These are phyloP conservation scores for Phaseolus lunatus DNA, from an alignment of 306 rosid species.

Conservation along the genomic window DNA sequence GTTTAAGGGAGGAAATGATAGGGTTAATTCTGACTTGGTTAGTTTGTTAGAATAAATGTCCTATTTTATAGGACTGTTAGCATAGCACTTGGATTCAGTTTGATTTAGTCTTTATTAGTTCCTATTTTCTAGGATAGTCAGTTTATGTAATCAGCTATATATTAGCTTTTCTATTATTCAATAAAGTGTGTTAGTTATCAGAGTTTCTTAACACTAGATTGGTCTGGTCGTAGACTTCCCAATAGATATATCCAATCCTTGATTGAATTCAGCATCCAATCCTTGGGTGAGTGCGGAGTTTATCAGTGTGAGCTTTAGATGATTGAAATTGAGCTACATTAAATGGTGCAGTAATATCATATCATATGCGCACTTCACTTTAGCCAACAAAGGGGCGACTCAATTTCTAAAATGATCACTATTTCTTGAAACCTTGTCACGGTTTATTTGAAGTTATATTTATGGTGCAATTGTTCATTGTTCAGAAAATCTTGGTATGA, in stretches of 20 bases:
- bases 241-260: not conserved
- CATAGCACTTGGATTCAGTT: too few species aligned
- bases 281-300: not conserved
- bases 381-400: not conserved
- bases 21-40: too few species aligned
- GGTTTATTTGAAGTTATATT: conserved; percentile 12
- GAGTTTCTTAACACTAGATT: too few species aligned
- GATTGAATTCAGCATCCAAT: not conserved
- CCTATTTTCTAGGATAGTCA: too few species aligned
- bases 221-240: not conserved
- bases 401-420: not conserved
- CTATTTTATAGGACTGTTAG: too few species aligned
- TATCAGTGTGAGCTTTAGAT: not conserved
- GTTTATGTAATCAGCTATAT: too few species aligned
- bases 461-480: conserved; percentile 1
- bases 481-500: conserved; percentile 1
- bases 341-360: not conserved
- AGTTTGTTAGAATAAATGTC: too few species aligned
- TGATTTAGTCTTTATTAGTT: too few species aligned
- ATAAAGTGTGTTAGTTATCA: too few species aligned
- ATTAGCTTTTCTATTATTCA: too few species aligned
- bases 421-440: not conserved
- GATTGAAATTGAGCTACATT: conserved; percentile 16
- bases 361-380: not conserved
- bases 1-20: too few species aligned